Base-by-base conservation (phyloP, 257 asterid genomes). In the Nyctanthes arbortristis region DNA sequence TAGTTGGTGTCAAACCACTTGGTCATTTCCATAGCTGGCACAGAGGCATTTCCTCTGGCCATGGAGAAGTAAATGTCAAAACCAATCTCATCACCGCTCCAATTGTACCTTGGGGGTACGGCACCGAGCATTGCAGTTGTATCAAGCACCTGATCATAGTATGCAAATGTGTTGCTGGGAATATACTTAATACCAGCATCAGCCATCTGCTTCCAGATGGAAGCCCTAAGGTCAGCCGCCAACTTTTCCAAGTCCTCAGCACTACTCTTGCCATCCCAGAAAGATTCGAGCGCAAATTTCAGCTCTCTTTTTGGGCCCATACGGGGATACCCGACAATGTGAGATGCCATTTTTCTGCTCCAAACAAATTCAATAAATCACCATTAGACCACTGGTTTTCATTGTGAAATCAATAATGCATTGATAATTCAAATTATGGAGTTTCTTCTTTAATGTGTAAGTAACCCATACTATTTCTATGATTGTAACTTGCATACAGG, bases 291-390 rank as follows among this genome's bases (percentile, higher is more conserved):
- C 72, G 97, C 96, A 71, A 92, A 92, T 71, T 89, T 92, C 34
- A 92, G 89, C 88, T 92, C 98, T 84, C 98, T 84, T 87, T 92
- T 92, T 30, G 98, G 98, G 61, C 98, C 98, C 96, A 92, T 88
- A 63, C 98, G 97, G 71, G 98, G 98, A 65, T 92, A 92, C 79
- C 98, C 98, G 75, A 90, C 97, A 65, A 92, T 79, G 78, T 92
- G 98, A 13, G 98, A 92, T 0, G 95, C 97, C 98, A 89, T 92
- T 77, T 64, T 85, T 76, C 87, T 87, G 84, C 28, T 16, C 68
- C 8, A 71, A n/a, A 58, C 71, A 81, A 61, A 75, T 36, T 63
- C 57, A 62, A 28, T 56, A 45, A 52, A 30, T 72, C 32, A 56
- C 58, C 58, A 22, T 8, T 11, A 52, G 14, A 52, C 6, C 12